Percentiles rank a stretch among this genome's conserved stretches.
phyloP scores from a whole-genome alignment of 441 rosid genomes.

The Lepidium campestre region DNA sequence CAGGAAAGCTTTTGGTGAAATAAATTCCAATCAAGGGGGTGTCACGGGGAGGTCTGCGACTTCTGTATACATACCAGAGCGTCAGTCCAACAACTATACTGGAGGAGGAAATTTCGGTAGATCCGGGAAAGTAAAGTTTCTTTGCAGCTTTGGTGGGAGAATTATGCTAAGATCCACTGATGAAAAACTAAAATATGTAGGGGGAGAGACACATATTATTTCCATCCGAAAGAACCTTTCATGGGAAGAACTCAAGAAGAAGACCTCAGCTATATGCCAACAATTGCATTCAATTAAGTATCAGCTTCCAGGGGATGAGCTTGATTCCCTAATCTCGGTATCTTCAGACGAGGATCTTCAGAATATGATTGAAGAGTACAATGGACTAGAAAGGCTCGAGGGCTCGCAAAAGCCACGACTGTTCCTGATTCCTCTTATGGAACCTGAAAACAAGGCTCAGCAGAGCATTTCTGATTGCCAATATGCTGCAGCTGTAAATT shows the following conservation, averaged over 20 bases:
- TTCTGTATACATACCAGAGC: slow-evolving; percentile 21
- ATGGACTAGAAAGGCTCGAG: slow-evolving; percentile 35
- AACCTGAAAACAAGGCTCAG: slow-evolving; percentile 32
- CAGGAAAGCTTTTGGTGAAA: slow-evolving; percentile 43
- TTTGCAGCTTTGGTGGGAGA: slow-evolving; percentile 58
- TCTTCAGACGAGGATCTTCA: slow-evolving; percentile 59
- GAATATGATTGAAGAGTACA: slow-evolving; percentile 59
- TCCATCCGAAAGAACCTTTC: slow-evolving; percentile 38
- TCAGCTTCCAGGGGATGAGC: slow-evolving; percentile 73
- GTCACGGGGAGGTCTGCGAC: slow-evolving; percentile 28
- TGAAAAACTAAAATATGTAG: slow-evolving; percentile 53
- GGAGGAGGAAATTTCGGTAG: slow-evolving; percentile 29
- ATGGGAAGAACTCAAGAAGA: slow-evolving; percentile 47
- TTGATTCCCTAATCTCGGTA: slow-evolving; percentile 58
- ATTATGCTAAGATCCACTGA: slow-evolving; percentile 54
- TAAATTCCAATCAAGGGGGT: slow-evolving; percentile 32
- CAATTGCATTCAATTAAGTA: slow-evolving; percentile 51
- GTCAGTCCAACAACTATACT: slow-evolving; percentile 27
- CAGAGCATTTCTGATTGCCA: slow-evolving; percentile 38
- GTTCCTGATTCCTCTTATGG: slow-evolving; percentile 45
- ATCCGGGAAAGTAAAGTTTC: slow-evolving; percentile 45
- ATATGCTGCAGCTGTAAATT: slow-evolving; percentile 38
- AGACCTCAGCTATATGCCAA: slow-evolving; percentile 38
- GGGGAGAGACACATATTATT: slow-evolving; percentile 54
- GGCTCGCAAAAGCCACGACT: slow-evolving; percentile 51